Base-by-base conservation (phyloP, 2,329 filamentous ascomycete genomes). In the Zopfia rhizophila region DNA sequence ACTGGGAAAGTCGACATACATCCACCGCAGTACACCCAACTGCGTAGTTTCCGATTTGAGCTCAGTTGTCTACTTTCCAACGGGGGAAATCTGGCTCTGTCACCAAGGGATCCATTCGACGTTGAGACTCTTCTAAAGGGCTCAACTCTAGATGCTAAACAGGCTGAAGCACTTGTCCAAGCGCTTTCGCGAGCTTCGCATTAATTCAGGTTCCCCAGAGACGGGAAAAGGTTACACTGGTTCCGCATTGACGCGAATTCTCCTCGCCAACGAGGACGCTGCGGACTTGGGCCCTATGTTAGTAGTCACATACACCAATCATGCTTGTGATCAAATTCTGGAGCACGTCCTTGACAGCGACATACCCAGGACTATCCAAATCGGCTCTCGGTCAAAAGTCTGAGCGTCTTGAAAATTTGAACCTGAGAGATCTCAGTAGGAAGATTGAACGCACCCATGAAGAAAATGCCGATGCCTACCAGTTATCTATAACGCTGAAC, bases 121-220 rank as follows among this genome's bases (percentile, higher is more conserved):
- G 13, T 43, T 3, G 13, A 46, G 1, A 14, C 19, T 6, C 58
- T 78, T 4, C 47, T 51, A 3, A 38, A 62, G 0, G 59, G 63
- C 11, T 77, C 81, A 0, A 72, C 63, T 0, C 74, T 88, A 0
- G 85, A 88, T 51, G 41, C 58, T 7, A 63, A 59, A 13, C 75
- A 78, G 54, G 75, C 77, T 2, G 45, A 56, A 2, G 81, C 83
- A 3, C 62, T 87, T 1, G 53, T 85, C 0, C 66, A 76, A 14
- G 74, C 81, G 2, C 66, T 88, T 0, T 74, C 69, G 1, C 71
- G 75, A 3, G 74, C 11, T 58, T 87, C 3, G 78, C 82, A 2
- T 66, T 87, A 1, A 84, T 87, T 6, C 85, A 89, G 86, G 86
- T 0, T 86, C 86, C 0, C 86, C 86, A 0, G 86, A 86, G 0